Evolutionary conservation across 768 basidiomycete species (phyloP).

Genomic region (Leccinum pellstonianum): DNA sequence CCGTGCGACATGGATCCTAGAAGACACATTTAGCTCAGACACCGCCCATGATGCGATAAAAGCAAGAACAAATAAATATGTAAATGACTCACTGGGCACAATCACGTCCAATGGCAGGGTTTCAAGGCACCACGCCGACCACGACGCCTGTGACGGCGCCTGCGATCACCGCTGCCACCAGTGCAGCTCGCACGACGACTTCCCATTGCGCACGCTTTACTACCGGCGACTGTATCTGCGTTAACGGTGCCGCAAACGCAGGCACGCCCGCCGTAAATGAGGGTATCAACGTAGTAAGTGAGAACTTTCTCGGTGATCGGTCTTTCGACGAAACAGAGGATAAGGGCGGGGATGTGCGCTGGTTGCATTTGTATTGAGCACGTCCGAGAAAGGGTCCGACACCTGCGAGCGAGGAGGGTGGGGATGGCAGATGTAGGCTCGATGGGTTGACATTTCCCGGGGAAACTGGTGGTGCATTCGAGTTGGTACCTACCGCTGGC

Average conservation of each 20-base stretch:
- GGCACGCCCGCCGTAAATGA: slow-evolving; percentile 50
- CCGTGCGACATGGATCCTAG: not conserved
- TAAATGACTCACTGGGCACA: not conserved
- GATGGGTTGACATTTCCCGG: not conserved
- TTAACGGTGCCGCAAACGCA: slow-evolving; percentile 68
- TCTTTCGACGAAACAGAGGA: not conserved
- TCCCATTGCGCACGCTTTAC: slow-evolving; percentile 85
- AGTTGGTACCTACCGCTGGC: too few species aligned
- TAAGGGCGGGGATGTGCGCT: slow-evolving; percentile 4
- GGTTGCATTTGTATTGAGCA: slow-evolving; percentile 32
- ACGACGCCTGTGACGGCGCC: slow-evolving; percentile 34
- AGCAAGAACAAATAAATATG: not conserved
- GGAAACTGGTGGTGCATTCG: not conserved
- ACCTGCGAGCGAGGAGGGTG: slow-evolving; percentile 3
- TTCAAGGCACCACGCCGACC: slow-evolving; percentile 14
- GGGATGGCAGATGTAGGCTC: not conserved
- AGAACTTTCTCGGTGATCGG: not conserved
- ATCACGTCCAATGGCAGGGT: not conserved
- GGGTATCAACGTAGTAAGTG: slow-evolving; percentile 23
- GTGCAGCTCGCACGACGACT: slow-evolving; percentile 63
- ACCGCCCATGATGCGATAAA: not conserved
- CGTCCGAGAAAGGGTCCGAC: slow-evolving; percentile 20
- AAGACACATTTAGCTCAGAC: not conserved
- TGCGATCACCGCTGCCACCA: slow-evolving; percentile 44
- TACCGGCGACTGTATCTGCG: slow-evolving; percentile 64